phyloP scores from a whole-genome alignment of 2,329 filamentous ascomycete genomes.

The Harringtonia lauricola region DNA sequence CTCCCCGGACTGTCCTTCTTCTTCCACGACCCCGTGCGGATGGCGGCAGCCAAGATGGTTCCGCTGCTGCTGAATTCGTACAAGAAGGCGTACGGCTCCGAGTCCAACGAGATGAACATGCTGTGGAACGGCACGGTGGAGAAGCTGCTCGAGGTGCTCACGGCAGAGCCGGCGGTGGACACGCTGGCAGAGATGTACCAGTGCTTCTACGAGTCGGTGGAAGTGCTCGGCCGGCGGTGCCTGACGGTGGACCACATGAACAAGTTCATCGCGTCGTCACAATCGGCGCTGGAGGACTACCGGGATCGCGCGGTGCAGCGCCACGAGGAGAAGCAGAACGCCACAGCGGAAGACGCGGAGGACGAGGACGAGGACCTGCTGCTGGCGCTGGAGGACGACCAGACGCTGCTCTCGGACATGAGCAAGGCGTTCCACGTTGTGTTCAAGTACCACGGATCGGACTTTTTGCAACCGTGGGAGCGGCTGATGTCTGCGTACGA shows the following conservation, averaged over 20 bases:
- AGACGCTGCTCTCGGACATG: slow-evolving; percentile 95
- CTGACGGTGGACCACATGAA: slow-evolving; percentile 70
- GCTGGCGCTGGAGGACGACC: slow-evolving; percentile 92
- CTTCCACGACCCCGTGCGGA: slow-evolving; percentile 95
- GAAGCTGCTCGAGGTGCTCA: slow-evolving; percentile 87
- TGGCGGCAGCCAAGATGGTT: slow-evolving; percentile 88
- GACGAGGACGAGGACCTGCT: slow-evolving; percentile 76
- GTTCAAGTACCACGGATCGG: slow-evolving; percentile 87
- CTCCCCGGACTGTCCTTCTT: slow-evolving; percentile 93
- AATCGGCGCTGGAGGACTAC: slow-evolving; percentile 84
- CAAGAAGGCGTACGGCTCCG: slow-evolving; percentile 78
- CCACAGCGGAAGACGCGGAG: slow-evolving; percentile 75
- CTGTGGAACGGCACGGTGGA: slow-evolving; percentile 80
- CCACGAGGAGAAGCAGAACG: slow-evolving; percentile 64
- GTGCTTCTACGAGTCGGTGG: slow-evolving; percentile 97
- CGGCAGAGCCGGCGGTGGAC: slow-evolving; percentile 88
- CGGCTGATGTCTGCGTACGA: slow-evolving; percentile 76
- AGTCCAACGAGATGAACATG: slow-evolving; percentile 66
- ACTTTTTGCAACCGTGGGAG: slow-evolving; percentile 84
- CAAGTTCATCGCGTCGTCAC: slow-evolving; percentile 76
- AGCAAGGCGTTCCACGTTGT: slow-evolving; percentile 99
- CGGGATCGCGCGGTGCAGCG: slow-evolving; percentile 75
- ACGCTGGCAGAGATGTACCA: slow-evolving; percentile 98
- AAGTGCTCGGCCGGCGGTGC: slow-evolving; percentile 81
- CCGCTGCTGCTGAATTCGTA: slow-evolving; percentile 88